A percentile compares a stretch with the other conserved stretches of the same genome.
Evolutionary conservation across 352 stramenopile genomes (phyloP).

Genomic region (Phytophthora boehmeriae): DNA sequence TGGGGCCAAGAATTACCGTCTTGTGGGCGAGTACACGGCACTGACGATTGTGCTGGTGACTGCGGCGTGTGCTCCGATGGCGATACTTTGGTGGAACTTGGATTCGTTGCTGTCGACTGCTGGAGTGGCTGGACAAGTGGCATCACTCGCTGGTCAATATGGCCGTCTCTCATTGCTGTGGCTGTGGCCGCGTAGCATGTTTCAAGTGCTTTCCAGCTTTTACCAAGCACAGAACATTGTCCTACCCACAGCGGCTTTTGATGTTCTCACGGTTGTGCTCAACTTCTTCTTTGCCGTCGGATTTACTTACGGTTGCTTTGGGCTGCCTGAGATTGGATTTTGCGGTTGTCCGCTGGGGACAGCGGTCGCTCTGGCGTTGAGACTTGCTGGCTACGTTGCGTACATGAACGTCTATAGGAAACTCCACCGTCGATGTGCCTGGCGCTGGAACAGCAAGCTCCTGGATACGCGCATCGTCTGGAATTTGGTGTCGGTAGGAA

Average conservation of each 20-base stretch:
- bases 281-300: constrained; percentile 62
- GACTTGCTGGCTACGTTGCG: constrained; percentile 53
- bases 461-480: constrained; percentile 44
- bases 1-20: constrained; percentile 75
- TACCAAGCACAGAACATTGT: constrained; percentile 86
- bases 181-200: constrained; percentile 80
- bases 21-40: constrained; percentile 68
- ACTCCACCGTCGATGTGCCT: constrained; percentile 50
- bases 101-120: constrained; percentile 50
- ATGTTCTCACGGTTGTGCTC: constrained; percentile 58
- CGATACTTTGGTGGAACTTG: constrained; percentile 77
- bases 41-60: constrained; percentile 57
- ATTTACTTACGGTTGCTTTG: constrained; percentile 68
- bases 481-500: constrained; percentile 52
- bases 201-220: constrained; percentile 73
- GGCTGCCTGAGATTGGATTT: constrained; percentile 64
- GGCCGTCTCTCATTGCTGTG: constrained; percentile 68
- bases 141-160: constrained; percentile 58
- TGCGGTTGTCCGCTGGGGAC: constrained; percentile 80
- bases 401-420: constrained; percentile 72
- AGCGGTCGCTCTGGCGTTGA: constrained; percentile 48
- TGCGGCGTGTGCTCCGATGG: constrained; percentile 61
- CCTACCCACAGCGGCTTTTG: constrained; percentile 63
- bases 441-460: constrained; percentile 52
- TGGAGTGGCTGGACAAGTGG: constrained; percentile 45